Evolutionary conservation across 768 basidiomycete genomes (phyloP).

Genomic region (Boletus reticulatus): DNA sequence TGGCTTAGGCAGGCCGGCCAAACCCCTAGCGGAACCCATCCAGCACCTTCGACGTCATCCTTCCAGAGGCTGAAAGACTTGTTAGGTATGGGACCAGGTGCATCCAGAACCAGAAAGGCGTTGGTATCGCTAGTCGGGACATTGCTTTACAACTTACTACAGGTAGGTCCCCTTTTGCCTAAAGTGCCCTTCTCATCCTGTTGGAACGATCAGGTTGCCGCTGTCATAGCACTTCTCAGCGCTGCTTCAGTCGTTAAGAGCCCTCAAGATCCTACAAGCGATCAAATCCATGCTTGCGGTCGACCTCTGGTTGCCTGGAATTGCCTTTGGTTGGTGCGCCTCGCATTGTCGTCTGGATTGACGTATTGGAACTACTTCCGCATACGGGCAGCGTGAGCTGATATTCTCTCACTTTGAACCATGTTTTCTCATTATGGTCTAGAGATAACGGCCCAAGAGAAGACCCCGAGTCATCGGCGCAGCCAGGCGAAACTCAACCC

Average conservation of each 20-base stretch:
- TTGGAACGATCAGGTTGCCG: constrained; percentile 41
- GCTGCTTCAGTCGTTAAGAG: constrained; percentile 48
- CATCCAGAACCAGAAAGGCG: constrained; percentile 49
- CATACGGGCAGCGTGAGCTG: constrained; percentile 34
- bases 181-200: constrained; percentile 1
- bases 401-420: neutral
- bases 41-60: constrained; percentile 13
- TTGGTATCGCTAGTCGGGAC: constrained; percentile 53
- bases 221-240: constrained; percentile 50
- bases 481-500: constrained; percentile 22
- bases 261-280: constrained; percentile 36
- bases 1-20: constrained; percentile 27
- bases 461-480: constrained; percentile 27
- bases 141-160: constrained; percentile 47
- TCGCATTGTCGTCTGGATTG: constrained; percentile 45
- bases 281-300: constrained; percentile 63
- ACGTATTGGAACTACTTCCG: constrained; percentile 55
- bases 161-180: constrained; percentile 39
- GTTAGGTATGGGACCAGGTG: constrained; percentile 55
- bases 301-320: constrained; percentile 69
- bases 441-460: constrained; percentile 26
- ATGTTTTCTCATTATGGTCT: constrained; percentile 10
- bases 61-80: constrained; percentile 33
- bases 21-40: constrained; percentile 11
- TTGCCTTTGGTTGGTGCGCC: constrained; percentile 59